Evolutionary conservation across 768 basidiomycete species (phyloP), one percentile per base, ranked within the genome.

Genomic region (Tylopilus subfusipes): DNA sequence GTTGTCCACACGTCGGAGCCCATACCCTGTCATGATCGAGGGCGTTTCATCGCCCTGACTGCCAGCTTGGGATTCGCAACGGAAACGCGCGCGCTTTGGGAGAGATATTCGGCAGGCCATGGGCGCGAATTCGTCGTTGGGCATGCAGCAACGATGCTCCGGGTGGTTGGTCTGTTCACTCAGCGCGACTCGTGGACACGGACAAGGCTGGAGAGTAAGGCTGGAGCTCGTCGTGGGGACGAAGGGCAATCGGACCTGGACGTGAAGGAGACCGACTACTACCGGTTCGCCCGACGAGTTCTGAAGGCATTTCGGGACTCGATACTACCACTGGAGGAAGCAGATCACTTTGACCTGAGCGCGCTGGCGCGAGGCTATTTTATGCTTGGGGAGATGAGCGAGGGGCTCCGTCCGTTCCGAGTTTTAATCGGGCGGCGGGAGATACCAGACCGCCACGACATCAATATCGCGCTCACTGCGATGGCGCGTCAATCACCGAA

Each of bases 291-390:
- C 21, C 64, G 73, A 44, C 74, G 63, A 27, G 75, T 88, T 54
- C 56, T 85, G 29, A 57, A 58, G 16, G 71, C 72, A 39, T 88
- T 76, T 68, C 69, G 62, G 29, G 48, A 65, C 33, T 63, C 66
- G 44, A 78, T 82, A 63, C 64, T 72, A 29, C 82, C 86, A 9
- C 60, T 86, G 46, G 56, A 67, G 19, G 48, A 69, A 21, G 81
- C 83, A 3, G 61, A 69, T 36, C 85, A 84, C 68, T 70, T 63
- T 46, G 71, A 73, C 48, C 63, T 90, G 55, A 88, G 80, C 44
- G 78, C 85, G 10, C 73, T 86, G 33, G 85, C 85, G 2, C 78
- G 85, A 53, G 82, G 79, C 21, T 78, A 79, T 66, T 82, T 86
- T 60, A 75, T 86, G 53, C 68, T 83, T 24, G 83, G 81, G 21